Conservation (phyloP, 129 eudicot genomes). For the Centella asiatica region DNA sequence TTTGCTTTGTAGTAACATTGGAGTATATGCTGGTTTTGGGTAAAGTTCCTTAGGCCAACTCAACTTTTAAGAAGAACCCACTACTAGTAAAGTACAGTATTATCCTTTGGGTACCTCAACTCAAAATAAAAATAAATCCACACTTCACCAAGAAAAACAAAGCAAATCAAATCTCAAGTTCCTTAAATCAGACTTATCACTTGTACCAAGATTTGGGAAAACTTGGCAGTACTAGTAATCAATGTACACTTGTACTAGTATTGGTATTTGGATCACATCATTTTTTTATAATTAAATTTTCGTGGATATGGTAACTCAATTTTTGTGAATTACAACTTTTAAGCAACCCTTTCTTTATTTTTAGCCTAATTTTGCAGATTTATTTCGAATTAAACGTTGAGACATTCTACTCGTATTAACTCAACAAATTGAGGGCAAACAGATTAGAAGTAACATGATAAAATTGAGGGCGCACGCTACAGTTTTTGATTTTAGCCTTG, state of each 20-base stretch:
- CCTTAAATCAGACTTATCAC: not conserved
- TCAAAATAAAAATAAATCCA: slow-evolving; percentile 2
- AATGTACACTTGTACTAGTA: slow-evolving; percentile 4
- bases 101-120: slow-evolving; percentile 1
- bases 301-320: too few species aligned
- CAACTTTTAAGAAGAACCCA: slow-evolving; percentile 16
- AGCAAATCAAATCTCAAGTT: not conserved
- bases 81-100: not conserved
- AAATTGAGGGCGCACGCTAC: too few species aligned
- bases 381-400: too few species aligned
- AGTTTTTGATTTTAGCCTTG: too few species aligned
- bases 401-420: too few species aligned
- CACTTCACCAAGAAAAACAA: slow-evolving; percentile 2
- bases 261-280: slow-evolving; percentile 15
- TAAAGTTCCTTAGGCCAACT: slow-evolving; percentile 9
- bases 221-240: not conserved
- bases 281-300: too few species aligned
- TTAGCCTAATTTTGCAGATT: too few species aligned
- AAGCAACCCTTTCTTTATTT: too few species aligned
- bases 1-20: slow-evolving; percentile 17
- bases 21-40: slow-evolving; percentile 11
- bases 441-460: too few species aligned
- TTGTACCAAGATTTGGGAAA: not conserved
- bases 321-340: too few species aligned
- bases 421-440: too few species aligned